Evolutionary conservation across 805 yeast species (phyloP).

Genomic region (Saccharomycopsis schoenii): DNA sequence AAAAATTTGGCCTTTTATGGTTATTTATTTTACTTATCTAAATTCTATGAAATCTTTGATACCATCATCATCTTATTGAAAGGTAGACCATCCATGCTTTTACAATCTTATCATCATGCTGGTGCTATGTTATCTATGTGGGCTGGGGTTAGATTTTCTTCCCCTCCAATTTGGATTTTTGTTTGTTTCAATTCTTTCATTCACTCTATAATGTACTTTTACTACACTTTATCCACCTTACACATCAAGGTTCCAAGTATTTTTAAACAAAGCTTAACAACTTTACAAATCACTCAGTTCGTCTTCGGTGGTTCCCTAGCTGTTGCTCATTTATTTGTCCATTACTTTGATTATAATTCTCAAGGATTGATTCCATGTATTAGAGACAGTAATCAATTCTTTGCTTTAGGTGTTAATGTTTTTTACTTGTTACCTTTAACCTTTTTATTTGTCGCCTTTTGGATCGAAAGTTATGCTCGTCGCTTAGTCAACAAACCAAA

Average conservation of each 20-base stretch:
- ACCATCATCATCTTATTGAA: constrained; percentile 57
- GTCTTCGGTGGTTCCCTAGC: constrained; percentile 61
- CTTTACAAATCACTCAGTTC: constrained; percentile 61
- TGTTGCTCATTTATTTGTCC: constrained; percentile 51
- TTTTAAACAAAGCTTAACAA: constrained; percentile 50
- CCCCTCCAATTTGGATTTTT: constrained; percentile 75
- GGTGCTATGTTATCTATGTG: constrained; percentile 80
- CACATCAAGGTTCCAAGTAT: constrained; percentile 46
- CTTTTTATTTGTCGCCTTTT: constrained; percentile 52
- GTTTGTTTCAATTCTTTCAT: constrained; percentile 73
- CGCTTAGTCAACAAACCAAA: neutral
- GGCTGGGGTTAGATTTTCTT: constrained; percentile 60
- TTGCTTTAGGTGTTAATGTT: constrained; percentile 54
- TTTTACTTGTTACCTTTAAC: constrained; percentile 60
- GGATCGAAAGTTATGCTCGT: constrained; percentile 43
- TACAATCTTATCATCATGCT: constrained; percentile 69
- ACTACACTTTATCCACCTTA: constrained; percentile 52
- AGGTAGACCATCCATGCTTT: constrained; percentile 54
- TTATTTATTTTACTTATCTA: constrained; percentile 58
- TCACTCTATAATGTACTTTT: constrained; percentile 65
- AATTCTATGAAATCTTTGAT: constrained; percentile 64
- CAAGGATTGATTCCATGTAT: constrained; percentile 41
- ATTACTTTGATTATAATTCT: constrained; percentile 41
- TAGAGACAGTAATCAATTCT: constrained; percentile 46
- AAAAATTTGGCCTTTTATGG: constrained; percentile 48